These are phyloP conservation scores for Arachnomyces sp. DNA, from an alignment of 2,329 filamentous ascomycete genomes.

Conservation along the genomic window DNA sequence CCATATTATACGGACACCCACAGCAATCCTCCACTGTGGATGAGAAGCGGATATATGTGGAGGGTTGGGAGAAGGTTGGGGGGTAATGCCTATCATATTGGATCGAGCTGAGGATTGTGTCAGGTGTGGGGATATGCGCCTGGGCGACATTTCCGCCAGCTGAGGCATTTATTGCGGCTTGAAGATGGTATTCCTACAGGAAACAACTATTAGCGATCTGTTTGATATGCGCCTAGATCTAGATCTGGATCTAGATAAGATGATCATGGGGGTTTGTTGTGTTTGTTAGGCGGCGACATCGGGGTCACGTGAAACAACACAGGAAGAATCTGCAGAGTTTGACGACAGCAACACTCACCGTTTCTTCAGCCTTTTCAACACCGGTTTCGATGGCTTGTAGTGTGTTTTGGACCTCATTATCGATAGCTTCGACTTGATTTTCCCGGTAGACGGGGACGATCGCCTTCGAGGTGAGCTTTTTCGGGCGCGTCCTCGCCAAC, in stretches of 20 bases:
- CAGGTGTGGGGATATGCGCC: slow-evolving; percentile 61
- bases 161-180: slow-evolving; percentile 66
- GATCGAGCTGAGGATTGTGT: slow-evolving; percentile 56
- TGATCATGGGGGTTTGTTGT: slow-evolving; percentile 10
- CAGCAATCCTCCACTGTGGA: slow-evolving; percentile 96
- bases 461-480: slow-evolving; percentile 85
- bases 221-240: too few species aligned
- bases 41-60: slow-evolving; percentile 94
- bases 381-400: slow-evolving; percentile 85
- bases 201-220: slow-evolving; percentile 11
- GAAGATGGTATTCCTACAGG: slow-evolving; percentile 83
- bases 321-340: slow-evolving; percentile 27
- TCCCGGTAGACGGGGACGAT: slow-evolving; percentile 80
- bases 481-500: slow-evolving; percentile 43
- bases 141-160: slow-evolving; percentile 55
- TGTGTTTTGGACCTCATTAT: slow-evolving; percentile 75
- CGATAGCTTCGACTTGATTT: slow-evolving; percentile 82
- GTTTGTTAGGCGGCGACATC: background rate
- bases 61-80: slow-evolving; percentile 69
- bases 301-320: slow-evolving; percentile 31
- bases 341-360: slow-evolving; percentile 59
- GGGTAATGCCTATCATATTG: slow-evolving; percentile 88
- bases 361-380: slow-evolving; percentile 95
- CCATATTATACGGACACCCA: slow-evolving; percentile 89
- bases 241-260: too few species aligned